Percentiles rank a stretch among this genome's conserved stretches.
Evolutionary conservation across 176 grass and related monocot genomes (phyloP).

Genomic region (Zoysia pacifica): DNA sequence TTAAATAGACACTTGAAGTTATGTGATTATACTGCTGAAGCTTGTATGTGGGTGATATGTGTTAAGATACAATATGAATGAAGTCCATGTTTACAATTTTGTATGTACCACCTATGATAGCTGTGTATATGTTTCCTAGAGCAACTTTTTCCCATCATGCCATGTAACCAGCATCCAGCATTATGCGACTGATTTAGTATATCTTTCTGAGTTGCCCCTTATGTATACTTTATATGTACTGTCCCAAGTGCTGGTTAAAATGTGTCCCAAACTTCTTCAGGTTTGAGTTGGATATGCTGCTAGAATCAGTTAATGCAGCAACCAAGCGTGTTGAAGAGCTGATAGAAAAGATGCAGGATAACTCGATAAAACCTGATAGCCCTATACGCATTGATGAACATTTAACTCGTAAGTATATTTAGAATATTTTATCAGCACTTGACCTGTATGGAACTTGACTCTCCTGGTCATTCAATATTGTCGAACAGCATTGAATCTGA

Average conservation of each 20-base stretch:
- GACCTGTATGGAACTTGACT: conserved; percentile 34
- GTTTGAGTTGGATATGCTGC: conserved; percentile 97
- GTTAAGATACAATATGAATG: neutral
- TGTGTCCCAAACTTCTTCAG: conserved; percentile 45
- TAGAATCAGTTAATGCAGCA: conserved; percentile 94
- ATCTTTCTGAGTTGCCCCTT: neutral
- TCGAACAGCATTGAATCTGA: conserved; percentile 68
- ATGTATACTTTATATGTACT: conserved; percentile 14
- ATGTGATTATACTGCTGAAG: neutral
- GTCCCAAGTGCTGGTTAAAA: conserved; percentile 17
- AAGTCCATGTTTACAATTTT: conserved; percentile 26
- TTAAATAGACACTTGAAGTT: neutral
- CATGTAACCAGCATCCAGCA: neutral
- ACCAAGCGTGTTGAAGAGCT: conserved; percentile 91
- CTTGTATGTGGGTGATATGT: neutral
- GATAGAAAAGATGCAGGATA: conserved; percentile 98
- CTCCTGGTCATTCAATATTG: neutral
- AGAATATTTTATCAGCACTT: conserved; percentile 12
- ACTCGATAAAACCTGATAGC: conserved; percentile 81
- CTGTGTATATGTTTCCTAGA: neutral
- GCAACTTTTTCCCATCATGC: neutral
- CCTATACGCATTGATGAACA: conserved; percentile 77
- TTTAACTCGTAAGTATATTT: conserved; percentile 68
- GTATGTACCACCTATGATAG: neutral
- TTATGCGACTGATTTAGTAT: conserved; percentile 1